Percentiles rank a stretch among this genome's conserved stretches.
Evolutionary conservation across 108 stramenopile genomes (phyloP).

Genomic region (Licmophora abbreviata): DNA sequence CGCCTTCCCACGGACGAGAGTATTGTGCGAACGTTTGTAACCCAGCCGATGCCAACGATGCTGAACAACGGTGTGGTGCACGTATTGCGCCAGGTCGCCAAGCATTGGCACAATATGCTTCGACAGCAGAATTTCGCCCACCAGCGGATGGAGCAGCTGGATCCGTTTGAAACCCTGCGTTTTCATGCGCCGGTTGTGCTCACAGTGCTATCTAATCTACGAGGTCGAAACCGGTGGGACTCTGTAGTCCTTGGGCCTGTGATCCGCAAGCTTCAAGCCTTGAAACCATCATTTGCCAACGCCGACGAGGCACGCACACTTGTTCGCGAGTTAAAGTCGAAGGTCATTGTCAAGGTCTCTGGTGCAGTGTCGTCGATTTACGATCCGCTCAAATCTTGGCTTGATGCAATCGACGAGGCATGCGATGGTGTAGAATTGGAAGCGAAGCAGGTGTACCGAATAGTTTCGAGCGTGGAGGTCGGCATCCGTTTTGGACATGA

Average conservation of each 20-base stretch:
- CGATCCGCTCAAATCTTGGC: conserved; percentile 20
- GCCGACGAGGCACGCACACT: conserved; percentile 10
- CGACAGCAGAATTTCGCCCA: conserved; percentile 24
- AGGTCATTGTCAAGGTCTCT: conserved; percentile 15
- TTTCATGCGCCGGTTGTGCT: conserved; percentile 26
- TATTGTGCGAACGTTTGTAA: conserved; percentile 22
- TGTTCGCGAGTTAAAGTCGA: conserved; percentile 12
- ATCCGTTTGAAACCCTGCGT: conserved; percentile 34
- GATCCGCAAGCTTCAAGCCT: conserved; percentile 16
- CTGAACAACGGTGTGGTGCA: conserved; percentile 29
- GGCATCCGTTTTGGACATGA: conserved; percentile 28
- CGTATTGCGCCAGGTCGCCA: conserved; percentile 18
- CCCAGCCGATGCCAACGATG: conserved; percentile 23
- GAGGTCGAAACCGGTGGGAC: conserved; percentile 28
- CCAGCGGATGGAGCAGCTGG: conserved; percentile 31
- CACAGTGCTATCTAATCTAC: conserved; percentile 18
- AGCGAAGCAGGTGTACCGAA: conserved; percentile 15
- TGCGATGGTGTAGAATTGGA: conserved; percentile 16
- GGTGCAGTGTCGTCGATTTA: conserved; percentile 14
- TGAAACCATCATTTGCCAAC: conserved; percentile 10
- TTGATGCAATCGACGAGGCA: conserved; percentile 22
- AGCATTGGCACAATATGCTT: conserved; percentile 29
- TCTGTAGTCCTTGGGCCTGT: conserved; percentile 18
- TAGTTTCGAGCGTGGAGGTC: conserved; percentile 21
- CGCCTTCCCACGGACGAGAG: conserved; percentile 28